phyloP scores from a whole-genome alignment of 768 basidiomycete genomes.

The Agaricus blazei region DNA sequence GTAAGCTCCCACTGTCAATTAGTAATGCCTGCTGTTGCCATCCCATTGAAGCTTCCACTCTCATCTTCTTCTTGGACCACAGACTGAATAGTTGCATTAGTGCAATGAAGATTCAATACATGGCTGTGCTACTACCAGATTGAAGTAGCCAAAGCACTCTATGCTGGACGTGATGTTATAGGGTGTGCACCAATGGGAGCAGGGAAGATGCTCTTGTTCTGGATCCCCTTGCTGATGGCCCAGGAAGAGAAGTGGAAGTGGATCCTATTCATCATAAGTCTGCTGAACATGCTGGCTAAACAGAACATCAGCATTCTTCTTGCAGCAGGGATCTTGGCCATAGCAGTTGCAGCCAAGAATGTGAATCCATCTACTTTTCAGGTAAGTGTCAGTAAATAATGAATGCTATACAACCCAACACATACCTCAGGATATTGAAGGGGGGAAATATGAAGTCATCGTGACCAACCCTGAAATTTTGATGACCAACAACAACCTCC shows the following conservation, averaged over 20 bases:
- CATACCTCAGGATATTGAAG: neutral
- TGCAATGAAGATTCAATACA: neutral
- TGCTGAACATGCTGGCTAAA: conserved; percentile 25
- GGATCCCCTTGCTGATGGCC: conserved; percentile 16
- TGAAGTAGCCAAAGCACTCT: conserved; percentile 4
- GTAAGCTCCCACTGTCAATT: too few species aligned
- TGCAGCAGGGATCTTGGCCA: neutral
- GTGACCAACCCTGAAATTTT: neutral
- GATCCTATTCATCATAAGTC: conserved; percentile 21
- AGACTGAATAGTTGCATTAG: neutral
- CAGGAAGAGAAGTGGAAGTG: conserved; percentile 10
- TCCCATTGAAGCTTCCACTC: too few species aligned
- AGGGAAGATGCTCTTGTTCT: conserved; percentile 11
- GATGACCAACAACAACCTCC: neutral
- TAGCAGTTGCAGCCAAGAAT: neutral
- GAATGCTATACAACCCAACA: too few species aligned
- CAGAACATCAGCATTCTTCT: conserved; percentile 21
- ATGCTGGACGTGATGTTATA: conserved; percentile 3
- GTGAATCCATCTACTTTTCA: neutral
- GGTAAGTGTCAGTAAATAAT: neutral
- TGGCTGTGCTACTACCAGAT: neutral
- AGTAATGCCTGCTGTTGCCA: too few species aligned
- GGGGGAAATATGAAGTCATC: neutral
- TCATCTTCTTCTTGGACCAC: neutral
- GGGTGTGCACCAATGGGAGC: conserved; percentile 9